A percentile compares a stretch with the other conserved stretches of the same genome.
phyloP scores from a whole-genome alignment of 805 yeast genomes.

The Cyberlindnera sargentensis region DNA sequence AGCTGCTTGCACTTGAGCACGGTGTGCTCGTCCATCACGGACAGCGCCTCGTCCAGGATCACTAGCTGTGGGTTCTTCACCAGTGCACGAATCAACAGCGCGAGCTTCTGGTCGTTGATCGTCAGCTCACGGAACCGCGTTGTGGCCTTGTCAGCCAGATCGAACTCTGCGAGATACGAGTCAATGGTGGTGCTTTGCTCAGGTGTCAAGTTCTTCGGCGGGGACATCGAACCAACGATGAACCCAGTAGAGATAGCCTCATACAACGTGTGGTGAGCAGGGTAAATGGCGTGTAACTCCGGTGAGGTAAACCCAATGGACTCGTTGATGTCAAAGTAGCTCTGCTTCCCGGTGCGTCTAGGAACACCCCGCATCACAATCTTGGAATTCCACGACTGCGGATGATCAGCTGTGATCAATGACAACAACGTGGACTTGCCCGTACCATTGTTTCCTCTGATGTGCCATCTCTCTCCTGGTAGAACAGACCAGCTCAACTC shows the following conservation, averaged over 20 bases:
- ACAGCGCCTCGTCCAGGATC: slow-evolving; percentile 87
- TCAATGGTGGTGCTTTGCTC: slow-evolving; percentile 35
- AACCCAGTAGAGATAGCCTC: slow-evolving; percentile 69
- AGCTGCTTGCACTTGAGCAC: slow-evolving; percentile 49
- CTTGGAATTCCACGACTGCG: slow-evolving; percentile 84
- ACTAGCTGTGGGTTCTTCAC: slow-evolving; percentile 71
- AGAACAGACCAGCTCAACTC: slow-evolving; percentile 60
- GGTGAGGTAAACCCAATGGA: slow-evolving; percentile 87
- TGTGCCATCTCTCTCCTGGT: slow-evolving; percentile 79
- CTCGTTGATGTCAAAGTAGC: slow-evolving; percentile 72
- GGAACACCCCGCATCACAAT: slow-evolving; percentile 58
- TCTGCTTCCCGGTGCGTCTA: slow-evolving; percentile 66
- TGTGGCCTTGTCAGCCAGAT: slow-evolving; percentile 32
- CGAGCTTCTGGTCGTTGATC: slow-evolving; percentile 71
- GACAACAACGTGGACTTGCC: slow-evolving; percentile 90
- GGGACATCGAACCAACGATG: slow-evolving; percentile 55
- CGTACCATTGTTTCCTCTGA: slow-evolving; percentile 84
- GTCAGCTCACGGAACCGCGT: slow-evolving; percentile 45
- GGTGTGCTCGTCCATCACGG: slow-evolving; percentile 73
- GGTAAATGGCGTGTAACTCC: slow-evolving; percentile 85
- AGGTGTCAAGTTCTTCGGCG: slow-evolving; percentile 34
- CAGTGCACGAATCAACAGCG: slow-evolving; percentile 68
- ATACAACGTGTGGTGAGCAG: slow-evolving; percentile 42
- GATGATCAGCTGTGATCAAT: slow-evolving; percentile 88
- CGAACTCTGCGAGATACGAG: slow-evolving; percentile 40